Evolutionary conservation across 768 basidiomycete genomes (phyloP).

Genomic region (Lentinula sp.): DNA sequence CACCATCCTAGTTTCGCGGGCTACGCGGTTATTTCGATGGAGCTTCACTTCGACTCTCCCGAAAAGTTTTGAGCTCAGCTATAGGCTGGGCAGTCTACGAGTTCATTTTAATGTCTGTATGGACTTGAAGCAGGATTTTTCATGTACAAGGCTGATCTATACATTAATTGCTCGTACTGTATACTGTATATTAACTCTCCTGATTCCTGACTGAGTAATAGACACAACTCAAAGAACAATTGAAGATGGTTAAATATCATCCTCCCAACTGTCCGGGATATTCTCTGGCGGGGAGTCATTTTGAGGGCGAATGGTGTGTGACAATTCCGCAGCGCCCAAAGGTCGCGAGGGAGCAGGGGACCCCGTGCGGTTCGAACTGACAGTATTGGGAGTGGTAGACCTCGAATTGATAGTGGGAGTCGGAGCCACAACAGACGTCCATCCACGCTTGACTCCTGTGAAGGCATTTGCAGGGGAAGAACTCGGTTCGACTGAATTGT

Average conservation of each 20-base stretch:
- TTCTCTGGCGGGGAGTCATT: conserved; percentile 6
- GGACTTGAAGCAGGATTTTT: conserved; percentile 13
- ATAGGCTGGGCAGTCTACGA: conserved; percentile 94
- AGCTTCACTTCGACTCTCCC: conserved; percentile 69
- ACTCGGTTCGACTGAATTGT: conserved; percentile 8
- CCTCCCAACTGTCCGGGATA: conserved; percentile 54
- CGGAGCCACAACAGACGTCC: background rate
- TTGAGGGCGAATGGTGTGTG: background rate
- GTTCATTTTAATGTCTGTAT: conserved; percentile 58
- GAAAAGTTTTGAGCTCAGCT: conserved; percentile 84
- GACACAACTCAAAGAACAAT: background rate
- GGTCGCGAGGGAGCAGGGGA: conserved; percentile 11
- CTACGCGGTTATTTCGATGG: conserved; percentile 82
- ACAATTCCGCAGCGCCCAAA: conserved; percentile 5
- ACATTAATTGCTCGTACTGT: too few relatives aligned
- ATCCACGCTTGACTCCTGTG: background rate
- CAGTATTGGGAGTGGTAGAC: background rate
- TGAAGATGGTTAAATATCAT: conserved; percentile 27
- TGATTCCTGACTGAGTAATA: too few relatives aligned
- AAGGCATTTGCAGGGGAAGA: background rate
- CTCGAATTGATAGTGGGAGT: background rate
- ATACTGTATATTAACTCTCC: too few relatives aligned
- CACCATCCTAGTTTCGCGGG: conserved; percentile 65
- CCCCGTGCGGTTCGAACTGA: background rate
- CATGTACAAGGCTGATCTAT: background rate